Evolutionary conservation across 2,329 filamentous ascomycete genomes (phyloP), one percentile per base, ranked within the genome.

Genomic region (Penicillium sp.): DNA sequence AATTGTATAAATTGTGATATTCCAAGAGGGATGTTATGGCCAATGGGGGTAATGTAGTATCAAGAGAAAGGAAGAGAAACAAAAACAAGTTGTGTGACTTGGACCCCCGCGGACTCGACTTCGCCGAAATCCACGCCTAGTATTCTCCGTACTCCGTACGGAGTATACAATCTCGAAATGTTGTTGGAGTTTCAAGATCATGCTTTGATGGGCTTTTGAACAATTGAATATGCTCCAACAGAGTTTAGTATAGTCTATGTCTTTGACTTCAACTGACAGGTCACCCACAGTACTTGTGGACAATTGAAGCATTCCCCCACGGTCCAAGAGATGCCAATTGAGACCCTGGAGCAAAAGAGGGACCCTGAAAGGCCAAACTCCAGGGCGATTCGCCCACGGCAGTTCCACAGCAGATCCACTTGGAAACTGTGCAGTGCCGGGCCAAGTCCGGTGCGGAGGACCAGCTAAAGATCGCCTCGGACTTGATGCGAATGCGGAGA

Each of bases 401-500:
- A 46, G 42, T 46, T 23, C 42, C 42, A 40, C 52, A 49, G 40
- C 15, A 57, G 53, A 57, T 58, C 60, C 56, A 63, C 57, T 39
- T 35, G n/a, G 32, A 35, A 35, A 18, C 38, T 37, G 29, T 52
- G 29, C 31, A 49, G 29, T 40, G 31, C 58, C 57, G 60, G 59
- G 41, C 51, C 54, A 70, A 70, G 68, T 71, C 69, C 68, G 69
- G 64, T 65, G 66, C 58, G 62, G 66, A 68, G 62, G 49, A 55
- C 27, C 38, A 56, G 23, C 27, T 39, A 46, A 40, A 47, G 54
- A 58, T 45, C 55, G 39, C 27, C 65, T 71, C 69, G 69, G 69
- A 72, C 65, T 72, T 70, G 64, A 56, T 72, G 69, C 69, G 69
- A 72, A 61, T 67, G 66, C 62, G 68, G 67, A 70, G 67, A 62